Evolutionary conservation across 2,329 filamentous ascomycete species (phyloP).

Genomic region (Penicillium crustosum): DNA sequence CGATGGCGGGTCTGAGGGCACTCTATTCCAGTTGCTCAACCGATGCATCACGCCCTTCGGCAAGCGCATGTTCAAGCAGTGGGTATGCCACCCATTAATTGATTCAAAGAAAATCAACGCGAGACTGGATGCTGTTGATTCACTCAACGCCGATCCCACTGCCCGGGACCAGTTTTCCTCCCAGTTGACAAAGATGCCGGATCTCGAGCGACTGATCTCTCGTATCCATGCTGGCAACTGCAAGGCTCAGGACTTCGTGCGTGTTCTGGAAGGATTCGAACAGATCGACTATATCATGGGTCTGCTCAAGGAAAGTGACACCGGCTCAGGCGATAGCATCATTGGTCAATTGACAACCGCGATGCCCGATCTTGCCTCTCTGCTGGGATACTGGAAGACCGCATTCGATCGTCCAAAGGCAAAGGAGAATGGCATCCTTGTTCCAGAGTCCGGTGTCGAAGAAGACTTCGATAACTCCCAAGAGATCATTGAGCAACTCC

Average conservation of each 20-base stretch:
- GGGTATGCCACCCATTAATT: constrained; percentile 93
- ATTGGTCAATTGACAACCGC: constrained; percentile 77
- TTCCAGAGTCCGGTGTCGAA: constrained; percentile 84
- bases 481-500: constrained; percentile 71
- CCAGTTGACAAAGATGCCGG: constrained; percentile 86
- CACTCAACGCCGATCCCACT: constrained; percentile 77
- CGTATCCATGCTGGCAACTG: constrained; percentile 91
- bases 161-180: constrained; percentile 85
- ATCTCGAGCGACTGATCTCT: constrained; percentile 90
- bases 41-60: constrained; percentile 95
- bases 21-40: constrained; percentile 86
- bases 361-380: constrained; percentile 79
- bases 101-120: constrained; percentile 88
- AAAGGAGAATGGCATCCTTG: constrained; percentile 74
- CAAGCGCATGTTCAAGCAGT: constrained; percentile 92
- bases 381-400: constrained; percentile 81
- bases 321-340: constrained; percentile 63
- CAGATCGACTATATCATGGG: constrained; percentile 95
- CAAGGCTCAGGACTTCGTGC: constrained; percentile 86
- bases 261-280: constrained; percentile 92
- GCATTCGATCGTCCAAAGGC: constrained; percentile 85
- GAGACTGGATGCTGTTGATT: constrained; percentile 88
- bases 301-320: constrained; percentile 69
- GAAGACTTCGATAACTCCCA: constrained; percentile 87
- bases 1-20: constrained; percentile 81